Base-by-base conservation (phyloP, 176 grass and related monocot genomes). In the Carex pumila region DNA sequence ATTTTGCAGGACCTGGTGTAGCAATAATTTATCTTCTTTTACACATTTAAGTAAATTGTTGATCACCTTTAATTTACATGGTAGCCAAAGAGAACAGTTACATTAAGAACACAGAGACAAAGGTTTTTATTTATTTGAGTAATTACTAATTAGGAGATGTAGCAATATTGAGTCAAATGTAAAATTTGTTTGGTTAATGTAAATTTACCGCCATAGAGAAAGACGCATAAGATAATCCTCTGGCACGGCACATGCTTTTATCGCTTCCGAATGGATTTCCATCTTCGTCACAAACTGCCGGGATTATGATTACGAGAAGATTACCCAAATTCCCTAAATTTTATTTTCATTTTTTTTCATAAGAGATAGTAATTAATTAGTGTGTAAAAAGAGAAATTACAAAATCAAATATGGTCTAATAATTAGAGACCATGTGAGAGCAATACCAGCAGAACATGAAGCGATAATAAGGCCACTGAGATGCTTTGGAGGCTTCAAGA, bases 141-240 rank as follows among this genome's bases (percentile, higher is more conserved):
- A 8, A 67, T 74, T 10, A 5, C n/a, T 52, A 8, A 67, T 74
- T 10, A 5, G 31, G 17, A 45, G 29, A 52, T 60, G 57, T 60
- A 1, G 17, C 57, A 60, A 60, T 21, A 54, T 6, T 76, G 52
- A 17, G 68, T 45, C 17, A n/a, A 79, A 32, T 17, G 3, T 36
- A 79, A 12, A 74, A 74, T 74, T 52, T 3, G 3, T 5, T 59
- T 25, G 55, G 34, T 45, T 47, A 63, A 22, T 45, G 47, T 52
- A 8, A 19, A 9, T 41, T 71, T 93, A 93, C 89, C 65, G 89
- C 93, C 93, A 92, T 96, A 54, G 93, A 96, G 70, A 96, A 96
- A 9, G 93, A 96, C 3, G 81, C 87, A 36, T 92, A 96, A 76
- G 93, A 91, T 39, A 92, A 88, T 25, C 89, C 93, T 15, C 67